A percentile compares a stretch with the other conserved stretches of the same genome.
Conservation (phyloP, 140 eudicot species). For the Bidens hawaiensis region DNA sequence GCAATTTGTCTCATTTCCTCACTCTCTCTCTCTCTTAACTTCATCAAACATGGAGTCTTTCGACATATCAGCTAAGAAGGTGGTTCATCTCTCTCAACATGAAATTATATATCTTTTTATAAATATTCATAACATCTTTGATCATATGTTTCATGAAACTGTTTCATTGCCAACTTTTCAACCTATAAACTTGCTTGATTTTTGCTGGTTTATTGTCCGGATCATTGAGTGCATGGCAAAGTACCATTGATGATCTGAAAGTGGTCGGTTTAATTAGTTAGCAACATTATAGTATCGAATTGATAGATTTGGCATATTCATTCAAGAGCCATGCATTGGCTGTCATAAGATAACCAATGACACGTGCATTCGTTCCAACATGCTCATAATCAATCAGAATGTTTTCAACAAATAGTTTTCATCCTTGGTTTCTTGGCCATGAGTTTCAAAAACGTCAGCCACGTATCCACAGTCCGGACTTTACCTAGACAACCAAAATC, state of each 20-base stretch:
- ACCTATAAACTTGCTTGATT: neutral
- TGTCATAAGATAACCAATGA: neutral
- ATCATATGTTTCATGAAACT: neutral
- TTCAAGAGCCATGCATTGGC: neutral
- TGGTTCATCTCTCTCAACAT: constrained; percentile 5
- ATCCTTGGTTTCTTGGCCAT: too few relatives aligned
- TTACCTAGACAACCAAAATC: too few relatives aligned
- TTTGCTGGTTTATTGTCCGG: neutral
- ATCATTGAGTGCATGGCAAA: neutral
- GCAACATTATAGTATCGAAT: neutral
- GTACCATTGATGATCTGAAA: neutral
- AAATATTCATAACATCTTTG: neutral
- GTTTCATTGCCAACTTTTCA: neutral
- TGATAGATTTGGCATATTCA: neutral
- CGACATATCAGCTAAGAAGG: constrained; percentile 28
- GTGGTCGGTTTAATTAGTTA: neutral
- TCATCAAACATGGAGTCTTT: constrained; percentile 17
- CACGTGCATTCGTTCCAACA: neutral
- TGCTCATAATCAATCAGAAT: neutral
- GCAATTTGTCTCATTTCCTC: constrained; percentile 21
- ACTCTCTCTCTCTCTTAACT: constrained; percentile 1
- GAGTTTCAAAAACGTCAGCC: too few relatives aligned
- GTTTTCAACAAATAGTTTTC: too few relatives aligned
- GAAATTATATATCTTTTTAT: neutral
- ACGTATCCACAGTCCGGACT: too few relatives aligned